Evolutionary conservation across 768 basidiomycete species (phyloP).

Genomic region (Phallus indusiatus): DNA sequence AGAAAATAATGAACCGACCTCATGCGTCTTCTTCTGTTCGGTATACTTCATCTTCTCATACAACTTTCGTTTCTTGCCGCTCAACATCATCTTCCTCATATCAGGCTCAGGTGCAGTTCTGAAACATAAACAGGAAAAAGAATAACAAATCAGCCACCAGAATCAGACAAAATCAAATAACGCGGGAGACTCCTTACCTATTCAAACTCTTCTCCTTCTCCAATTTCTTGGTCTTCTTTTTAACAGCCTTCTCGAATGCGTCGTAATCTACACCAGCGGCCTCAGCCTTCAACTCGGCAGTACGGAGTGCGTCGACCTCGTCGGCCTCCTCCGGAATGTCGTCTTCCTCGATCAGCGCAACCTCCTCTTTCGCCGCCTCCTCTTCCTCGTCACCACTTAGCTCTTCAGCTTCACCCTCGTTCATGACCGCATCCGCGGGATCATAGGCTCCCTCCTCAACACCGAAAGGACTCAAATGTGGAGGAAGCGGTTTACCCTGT

Average conservation of each 20-base stretch:
- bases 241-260: constrained; percentile 68
- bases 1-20: constrained; percentile 45
- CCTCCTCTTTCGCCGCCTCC: constrained; percentile 15
- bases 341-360: constrained; percentile 23
- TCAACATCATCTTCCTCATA: constrained; percentile 98
- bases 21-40: constrained; percentile 61
- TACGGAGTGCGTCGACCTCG: constrained; percentile 45
- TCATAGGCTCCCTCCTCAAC: constrained; percentile 72
- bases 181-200: constrained; percentile 1
- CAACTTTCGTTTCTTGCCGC: constrained; percentile 86
- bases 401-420: constrained; percentile 24
- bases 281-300: constrained; percentile 90
- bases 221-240: constrained; percentile 39
- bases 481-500: constrained; percentile 81
- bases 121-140: background rate
- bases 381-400: constrained; percentile 24
- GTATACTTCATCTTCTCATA: constrained; percentile 91
- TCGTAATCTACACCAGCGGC: constrained; percentile 73
- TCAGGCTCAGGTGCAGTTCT: constrained; percentile 47
- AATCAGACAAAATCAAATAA: background rate
- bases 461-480: constrained; percentile 94
- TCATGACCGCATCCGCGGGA: constrained; percentile 35
- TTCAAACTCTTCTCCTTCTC: constrained; percentile 24
- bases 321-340: constrained; percentile 25
- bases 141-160: background rate